Evolutionary conservation across 129 eudicot species (phyloP), one percentile per base, ranked within the genome.

Genomic region (Kitagawia praeruptora): DNA sequence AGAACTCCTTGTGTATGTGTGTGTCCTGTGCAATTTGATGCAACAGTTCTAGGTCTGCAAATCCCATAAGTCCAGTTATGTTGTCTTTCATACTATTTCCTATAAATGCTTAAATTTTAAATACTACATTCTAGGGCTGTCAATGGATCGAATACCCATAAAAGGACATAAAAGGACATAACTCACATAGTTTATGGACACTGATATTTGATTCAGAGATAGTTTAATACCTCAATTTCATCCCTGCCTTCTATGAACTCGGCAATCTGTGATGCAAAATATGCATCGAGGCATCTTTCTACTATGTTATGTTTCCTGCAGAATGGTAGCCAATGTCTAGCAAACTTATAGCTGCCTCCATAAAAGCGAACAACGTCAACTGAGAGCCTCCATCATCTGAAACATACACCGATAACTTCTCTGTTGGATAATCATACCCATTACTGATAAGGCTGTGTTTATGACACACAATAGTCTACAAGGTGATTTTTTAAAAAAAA

Each of bases 361-460:
- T 84, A 51, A 93, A 83, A 40, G 95, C 98, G 81, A 89, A 93
- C 16, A 93, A 84, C 16, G 95, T 93, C 49, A 87, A 48, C 81
- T 86, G 83, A 0, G 98, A 89, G 34, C 93, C 91, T 16, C 98
- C 98, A 9, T 93, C 98, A 28, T 93, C 98, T 2, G 98, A 93
- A 13, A 91, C 93, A 47, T 93, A 93, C 19, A 91, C 90, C 11
- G 98, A 89, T 21, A 93, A 34, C 82, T 91, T 93, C 66, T 87
- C 93, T 45, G 89, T 58, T 48, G 97, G 98, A 69, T 93, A 93
- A 76, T 93, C 95, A 40, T 87, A 91, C 0, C 95, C 97, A 93
- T 61, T 23, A 88, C 81, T 14, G 96, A 91, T 10, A 91, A 79
- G 16, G 91, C 91, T 14, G 97, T 91, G 79, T 91, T 91, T 7